Evolutionary conservation across 2,329 filamentous ascomycete genomes (phyloP).

Genomic region (Sporothrix humicola): DNA sequence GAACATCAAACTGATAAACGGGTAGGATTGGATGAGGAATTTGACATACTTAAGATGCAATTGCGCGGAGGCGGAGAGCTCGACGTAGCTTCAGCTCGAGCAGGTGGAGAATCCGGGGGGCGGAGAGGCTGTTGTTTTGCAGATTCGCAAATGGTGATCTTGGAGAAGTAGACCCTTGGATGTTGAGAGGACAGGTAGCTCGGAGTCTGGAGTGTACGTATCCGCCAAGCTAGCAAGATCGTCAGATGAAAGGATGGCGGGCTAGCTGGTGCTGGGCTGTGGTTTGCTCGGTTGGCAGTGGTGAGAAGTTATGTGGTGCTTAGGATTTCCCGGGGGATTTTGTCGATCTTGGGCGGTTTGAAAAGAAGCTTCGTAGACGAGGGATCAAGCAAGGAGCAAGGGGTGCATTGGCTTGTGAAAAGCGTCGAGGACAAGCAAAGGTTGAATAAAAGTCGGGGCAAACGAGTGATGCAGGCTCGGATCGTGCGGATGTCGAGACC

Average conservation of each 20-base stretch:
- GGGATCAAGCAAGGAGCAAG: neutral
- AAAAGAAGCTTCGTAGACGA: neutral
- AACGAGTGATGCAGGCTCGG: slow-evolving; percentile 5
- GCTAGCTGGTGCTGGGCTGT: neutral
- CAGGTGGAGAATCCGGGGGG: neutral
- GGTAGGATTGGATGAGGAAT: too few species aligned
- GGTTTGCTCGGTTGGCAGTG: neutral
- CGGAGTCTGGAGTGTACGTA: neutral
- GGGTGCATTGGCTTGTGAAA: neutral
- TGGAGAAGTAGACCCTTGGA: too few species aligned
- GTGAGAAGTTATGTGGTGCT: neutral
- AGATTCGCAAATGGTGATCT: neutral
- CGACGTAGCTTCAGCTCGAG: neutral
- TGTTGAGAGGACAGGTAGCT: neutral
- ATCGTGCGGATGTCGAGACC: neutral
- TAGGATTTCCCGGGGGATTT: neutral
- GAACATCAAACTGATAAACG: neutral
- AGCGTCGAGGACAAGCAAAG: too few species aligned
- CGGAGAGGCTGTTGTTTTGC: neutral
- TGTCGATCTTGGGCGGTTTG: neutral
- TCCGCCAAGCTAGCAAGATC: slow-evolving; percentile 6
- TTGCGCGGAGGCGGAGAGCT: slow-evolving; percentile 15
- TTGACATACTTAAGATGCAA: neutral
- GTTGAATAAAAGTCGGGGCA: neutral
- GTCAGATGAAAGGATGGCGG: neutral